Evolutionary conservation across 768 basidiomycete genomes (phyloP).

Genomic region (Artomyces pyxidatus): DNA sequence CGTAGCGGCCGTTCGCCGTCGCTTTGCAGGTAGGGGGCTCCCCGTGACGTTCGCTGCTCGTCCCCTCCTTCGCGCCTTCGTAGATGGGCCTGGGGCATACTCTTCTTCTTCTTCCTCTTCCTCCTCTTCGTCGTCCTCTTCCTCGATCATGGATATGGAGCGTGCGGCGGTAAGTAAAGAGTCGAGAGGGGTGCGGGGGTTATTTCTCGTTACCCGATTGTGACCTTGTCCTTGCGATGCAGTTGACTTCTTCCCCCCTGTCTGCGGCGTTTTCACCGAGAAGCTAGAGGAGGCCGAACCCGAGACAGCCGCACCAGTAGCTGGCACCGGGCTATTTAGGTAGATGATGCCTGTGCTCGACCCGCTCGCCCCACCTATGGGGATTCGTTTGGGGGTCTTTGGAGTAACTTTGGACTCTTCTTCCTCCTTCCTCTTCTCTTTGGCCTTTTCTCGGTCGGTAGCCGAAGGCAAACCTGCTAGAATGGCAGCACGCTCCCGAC

Average conservation of each 20-base stretch:
- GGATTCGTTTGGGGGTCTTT: slow-evolving; percentile 12
- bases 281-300: slow-evolving; percentile 15
- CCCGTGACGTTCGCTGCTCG: slow-evolving; percentile 21
- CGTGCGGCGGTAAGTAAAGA: slow-evolving; percentile 55
- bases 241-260: neutral
- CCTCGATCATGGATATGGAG: slow-evolving; percentile 38
- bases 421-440: slow-evolving; percentile 30
- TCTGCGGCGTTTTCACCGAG: slow-evolving; percentile 13
- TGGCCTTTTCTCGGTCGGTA: slow-evolving; percentile 20
- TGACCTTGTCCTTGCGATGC: slow-evolving; percentile 17
- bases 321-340: slow-evolving; percentile 11
- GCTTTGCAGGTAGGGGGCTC: slow-evolving; percentile 32
- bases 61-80: slow-evolving; percentile 9
- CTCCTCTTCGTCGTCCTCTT: slow-evolving; percentile 26
- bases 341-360: slow-evolving; percentile 13
- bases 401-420: slow-evolving; percentile 10
- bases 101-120: slow-evolving; percentile 24
- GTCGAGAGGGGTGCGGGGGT: slow-evolving; percentile 43
- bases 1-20: slow-evolving; percentile 21
- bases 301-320: slow-evolving; percentile 4
- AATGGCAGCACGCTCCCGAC: slow-evolving; percentile 48
- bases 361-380: slow-evolving; percentile 6
- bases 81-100: slow-evolving; percentile 16
- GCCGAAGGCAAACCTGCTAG: slow-evolving; percentile 39
- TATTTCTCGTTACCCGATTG: slow-evolving; percentile 18